Conservation (phyloP, 2,329 filamentous ascomycete species). For the Pseudogymnoascus sp. region DNA sequence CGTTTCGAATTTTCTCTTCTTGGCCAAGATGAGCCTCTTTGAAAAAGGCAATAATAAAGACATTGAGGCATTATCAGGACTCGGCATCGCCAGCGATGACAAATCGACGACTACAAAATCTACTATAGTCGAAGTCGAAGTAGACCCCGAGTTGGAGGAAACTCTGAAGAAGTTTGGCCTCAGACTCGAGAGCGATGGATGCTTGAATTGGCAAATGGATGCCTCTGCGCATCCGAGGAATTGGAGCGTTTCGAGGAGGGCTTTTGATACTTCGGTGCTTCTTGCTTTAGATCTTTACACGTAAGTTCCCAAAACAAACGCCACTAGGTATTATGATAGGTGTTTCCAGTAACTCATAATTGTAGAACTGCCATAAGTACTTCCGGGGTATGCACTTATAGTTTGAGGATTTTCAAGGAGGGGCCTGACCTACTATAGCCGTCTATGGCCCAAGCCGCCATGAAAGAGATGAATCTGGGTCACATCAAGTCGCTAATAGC, state of each 20-base stretch:
- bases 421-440: slow-evolving; percentile 10
- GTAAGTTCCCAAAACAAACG: slow-evolving; percentile 12
- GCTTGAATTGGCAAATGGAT: slow-evolving; percentile 1
- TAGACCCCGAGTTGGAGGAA: background rate
- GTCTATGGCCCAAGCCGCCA: slow-evolving; percentile 17
- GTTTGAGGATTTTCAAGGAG: background rate
- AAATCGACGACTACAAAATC: background rate
- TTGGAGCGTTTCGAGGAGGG: slow-evolving; percentile 17
- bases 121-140: background rate
- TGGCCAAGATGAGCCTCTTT: background rate
- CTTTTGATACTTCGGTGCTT: slow-evolving; percentile 15
- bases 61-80: background rate
- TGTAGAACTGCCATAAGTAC: slow-evolving; percentile 16
- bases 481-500: slow-evolving; percentile 18
- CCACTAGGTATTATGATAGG: background rate
- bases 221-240: slow-evolving; percentile 15
- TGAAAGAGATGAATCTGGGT: slow-evolving; percentile 15
- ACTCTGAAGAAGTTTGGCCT: background rate
- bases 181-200: background rate
- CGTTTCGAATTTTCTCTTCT: background rate
- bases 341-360: background rate
- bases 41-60: background rate
- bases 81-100: background rate
- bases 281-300: slow-evolving; percentile 22
- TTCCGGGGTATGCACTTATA: slow-evolving; percentile 13